phyloP scores from a whole-genome alignment of 2,329 filamentous ascomycete genomes.

The Fusarium incarnatum region DNA sequence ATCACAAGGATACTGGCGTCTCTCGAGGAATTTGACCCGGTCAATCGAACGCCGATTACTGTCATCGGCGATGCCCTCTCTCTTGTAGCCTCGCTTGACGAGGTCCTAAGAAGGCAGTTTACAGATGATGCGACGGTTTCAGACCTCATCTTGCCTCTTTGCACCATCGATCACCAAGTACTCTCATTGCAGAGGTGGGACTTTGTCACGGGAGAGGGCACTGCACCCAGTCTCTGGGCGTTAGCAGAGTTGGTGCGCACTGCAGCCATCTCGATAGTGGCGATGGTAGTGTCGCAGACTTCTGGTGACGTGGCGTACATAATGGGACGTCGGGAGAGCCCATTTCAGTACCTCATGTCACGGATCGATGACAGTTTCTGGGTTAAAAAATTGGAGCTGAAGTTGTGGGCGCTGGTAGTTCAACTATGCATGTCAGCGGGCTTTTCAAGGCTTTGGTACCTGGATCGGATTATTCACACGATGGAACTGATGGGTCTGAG shows the following conservation, averaged over 20 bases:
- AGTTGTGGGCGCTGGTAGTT: slow-evolving; percentile 31
- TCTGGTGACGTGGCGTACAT: slow-evolving; percentile 27
- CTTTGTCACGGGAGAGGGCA: neutral
- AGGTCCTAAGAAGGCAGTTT: slow-evolving; percentile 19
- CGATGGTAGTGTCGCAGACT: slow-evolving; percentile 21
- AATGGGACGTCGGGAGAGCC: neutral
- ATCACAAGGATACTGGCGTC: neutral
- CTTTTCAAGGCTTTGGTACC: slow-evolving; percentile 9
- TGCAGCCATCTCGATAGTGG: slow-evolving; percentile 11
- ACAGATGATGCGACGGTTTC: neutral
- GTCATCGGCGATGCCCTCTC: slow-evolving; percentile 10
- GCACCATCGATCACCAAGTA: slow-evolving; percentile 17
- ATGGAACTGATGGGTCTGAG: neutral
- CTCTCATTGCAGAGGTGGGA: slow-evolving; percentile 18
- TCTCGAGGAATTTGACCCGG: accelerated
- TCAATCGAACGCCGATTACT: neutral
- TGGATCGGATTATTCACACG: slow-evolving; percentile 9
- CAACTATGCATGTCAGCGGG: slow-evolving; percentile 15
- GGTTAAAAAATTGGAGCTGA: slow-evolving; percentile 8
- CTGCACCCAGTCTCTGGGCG: neutral
- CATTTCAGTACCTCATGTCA: neutral
- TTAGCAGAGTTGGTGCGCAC: slow-evolving; percentile 33
- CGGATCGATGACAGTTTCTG: neutral
- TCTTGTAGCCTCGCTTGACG: neutral
- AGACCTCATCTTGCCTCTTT: slow-evolving; percentile 27